Base-by-base conservation (phyloP, 305 asterid species). In the Fraxinus latifolia region DNA sequence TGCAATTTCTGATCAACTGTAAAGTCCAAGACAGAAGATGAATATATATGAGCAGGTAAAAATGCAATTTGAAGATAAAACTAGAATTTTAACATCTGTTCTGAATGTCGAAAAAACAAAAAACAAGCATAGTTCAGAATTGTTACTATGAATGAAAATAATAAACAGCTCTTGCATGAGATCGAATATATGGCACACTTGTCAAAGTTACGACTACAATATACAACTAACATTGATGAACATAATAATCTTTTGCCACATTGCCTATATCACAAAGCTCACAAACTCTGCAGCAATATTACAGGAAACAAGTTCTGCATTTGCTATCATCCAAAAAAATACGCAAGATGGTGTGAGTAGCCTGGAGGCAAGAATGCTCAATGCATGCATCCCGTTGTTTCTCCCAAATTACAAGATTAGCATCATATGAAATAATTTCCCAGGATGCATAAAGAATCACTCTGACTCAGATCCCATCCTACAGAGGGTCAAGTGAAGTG, bases 401-500 rank as follows among this genome's bases (percentile, higher is more conserved):
- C 65, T 72, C 19, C 70, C 81, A 85, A 50, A 83, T 76, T 86
- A 85, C 83, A 88, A 65, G 81, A 80, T 81, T 80, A 86, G 86
- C 84, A 82, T 70, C 87, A 79, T 53, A 62, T 33, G 83, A 86
- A 83, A 82, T 80, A 71, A 78, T 23, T 67, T 14, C 84, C 88
- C 80, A 77, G 84, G 83, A 84, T 81, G 27, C 80, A 75, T 70
- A 80, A 86, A 81, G 79, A 87, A 83, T 83, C 70, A 9, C 19
- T 39, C 75, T 29, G 71, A 62, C 23, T 19, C 29, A 32, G 31
- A 25, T 58, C 44, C 37, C 8, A 4, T 21, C 78, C 88, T 85
- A 89, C 79, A 91, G 78, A 65, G 91, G 90, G 86, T 96, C 97
- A 55, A 92, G 84, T 5, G 98, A 55, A 92, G 84, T 5, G 98